A percentile compares a stretch with the other conserved stretches of the same genome.
phyloP scores from a whole-genome alignment of 1,284 basidiomycete genomes.

The Ceratobasidium sp. region DNA sequence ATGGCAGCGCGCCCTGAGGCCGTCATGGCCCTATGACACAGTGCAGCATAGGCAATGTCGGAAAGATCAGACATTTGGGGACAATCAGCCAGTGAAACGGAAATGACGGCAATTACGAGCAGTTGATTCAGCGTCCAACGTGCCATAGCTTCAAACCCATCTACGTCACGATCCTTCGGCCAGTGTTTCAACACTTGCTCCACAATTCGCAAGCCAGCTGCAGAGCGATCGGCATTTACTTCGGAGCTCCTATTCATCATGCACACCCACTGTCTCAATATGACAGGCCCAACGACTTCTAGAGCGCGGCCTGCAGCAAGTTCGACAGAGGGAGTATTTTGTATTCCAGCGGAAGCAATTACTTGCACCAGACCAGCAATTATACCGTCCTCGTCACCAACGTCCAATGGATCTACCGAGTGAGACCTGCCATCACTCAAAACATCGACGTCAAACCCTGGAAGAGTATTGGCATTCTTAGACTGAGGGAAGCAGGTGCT shows the following conservation, averaged over 20 bases:
- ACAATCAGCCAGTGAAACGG: background rate
- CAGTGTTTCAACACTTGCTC: background rate
- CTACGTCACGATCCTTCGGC: background rate
- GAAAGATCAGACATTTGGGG: background rate
- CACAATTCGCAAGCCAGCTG: background rate
- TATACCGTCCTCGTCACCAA: background rate
- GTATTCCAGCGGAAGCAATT: background rate
- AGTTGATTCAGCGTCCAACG: background rate
- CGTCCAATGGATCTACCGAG: background rate
- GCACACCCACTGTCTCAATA: background rate
- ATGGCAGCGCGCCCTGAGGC: background rate
- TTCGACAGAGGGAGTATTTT: background rate
- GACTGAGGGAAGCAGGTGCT: slow-evolving; percentile 3
- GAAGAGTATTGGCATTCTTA: background rate
- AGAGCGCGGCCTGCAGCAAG: background rate
- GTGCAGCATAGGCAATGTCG: background rate
- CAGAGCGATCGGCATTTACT: too few species aligned
- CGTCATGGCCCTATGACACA: background rate
- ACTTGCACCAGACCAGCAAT: background rate
- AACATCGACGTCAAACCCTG: background rate
- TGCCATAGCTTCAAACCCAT: background rate
- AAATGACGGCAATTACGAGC: background rate
- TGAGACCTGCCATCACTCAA: background rate
- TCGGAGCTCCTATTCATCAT: background rate
- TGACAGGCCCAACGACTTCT: background rate